phyloP scores from a whole-genome alignment of 2,329 filamentous ascomycete species.

The Botryotinia calthae region DNA sequence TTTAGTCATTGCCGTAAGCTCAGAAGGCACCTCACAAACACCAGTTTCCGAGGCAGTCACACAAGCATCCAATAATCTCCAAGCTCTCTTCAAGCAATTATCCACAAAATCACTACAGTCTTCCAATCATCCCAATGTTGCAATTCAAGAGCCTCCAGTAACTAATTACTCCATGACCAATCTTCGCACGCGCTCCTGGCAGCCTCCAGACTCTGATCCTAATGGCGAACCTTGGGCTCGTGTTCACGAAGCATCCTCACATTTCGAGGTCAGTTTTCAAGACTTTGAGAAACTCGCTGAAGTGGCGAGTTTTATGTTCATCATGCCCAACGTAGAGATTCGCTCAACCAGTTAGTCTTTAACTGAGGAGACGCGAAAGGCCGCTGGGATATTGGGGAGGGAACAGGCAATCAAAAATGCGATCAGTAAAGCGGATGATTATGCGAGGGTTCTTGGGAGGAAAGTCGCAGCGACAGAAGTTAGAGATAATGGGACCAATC shows the following conservation, averaged over 20 bases:
- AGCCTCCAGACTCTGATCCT: not conserved
- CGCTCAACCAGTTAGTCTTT: not conserved
- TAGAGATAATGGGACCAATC: not conserved
- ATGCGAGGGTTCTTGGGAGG: not conserved
- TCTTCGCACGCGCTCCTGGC: not conserved
- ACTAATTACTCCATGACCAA: not conserved
- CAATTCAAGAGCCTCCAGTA: not conserved
- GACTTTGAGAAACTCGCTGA: not conserved
- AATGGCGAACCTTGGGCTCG: not conserved
- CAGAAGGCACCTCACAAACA: conserved; percentile 5
- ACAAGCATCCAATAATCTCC: conserved; percentile 8
- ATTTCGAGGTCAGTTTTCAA: conserved; percentile 1
- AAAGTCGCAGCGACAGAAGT: not conserved
- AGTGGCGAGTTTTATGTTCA: conserved; percentile 1
- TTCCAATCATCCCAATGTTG: no score
- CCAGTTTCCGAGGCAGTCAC: conserved; percentile 2
- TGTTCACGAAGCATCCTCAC: not conserved
- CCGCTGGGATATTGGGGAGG: not conserved
- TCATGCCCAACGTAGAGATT: not conserved
- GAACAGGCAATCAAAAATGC: not conserved
- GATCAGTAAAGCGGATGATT: not conserved
- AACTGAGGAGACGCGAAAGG: not conserved
- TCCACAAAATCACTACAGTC: not conserved
- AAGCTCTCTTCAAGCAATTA: conserved; percentile 2
- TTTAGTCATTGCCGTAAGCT: not conserved